These are phyloP conservation scores for Spathaspora hagerdaliae DNA, from an alignment of 805 yeast genomes.

Conservation along the genomic window DNA sequence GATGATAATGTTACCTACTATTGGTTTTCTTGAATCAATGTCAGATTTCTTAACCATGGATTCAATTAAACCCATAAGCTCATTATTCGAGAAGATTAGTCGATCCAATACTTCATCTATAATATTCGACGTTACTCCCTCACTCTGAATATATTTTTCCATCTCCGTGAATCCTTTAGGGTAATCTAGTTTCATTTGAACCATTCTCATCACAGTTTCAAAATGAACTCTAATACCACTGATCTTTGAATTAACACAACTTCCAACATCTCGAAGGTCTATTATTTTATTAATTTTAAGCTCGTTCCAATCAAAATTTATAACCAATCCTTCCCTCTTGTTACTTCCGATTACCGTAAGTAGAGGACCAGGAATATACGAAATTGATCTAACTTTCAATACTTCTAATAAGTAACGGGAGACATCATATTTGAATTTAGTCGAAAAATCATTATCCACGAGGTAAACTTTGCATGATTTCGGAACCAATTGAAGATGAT, in stretches of 20 bases:
- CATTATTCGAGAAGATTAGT: not conserved
- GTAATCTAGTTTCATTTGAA: not conserved
- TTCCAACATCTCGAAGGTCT: conserved; percentile 20
- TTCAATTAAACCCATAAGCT: not conserved
- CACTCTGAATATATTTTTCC: not conserved
- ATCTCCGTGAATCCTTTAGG: not conserved
- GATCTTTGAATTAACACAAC: not conserved
- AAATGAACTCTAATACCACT: conserved; percentile 18
- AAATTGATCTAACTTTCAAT: conserved; percentile 20
- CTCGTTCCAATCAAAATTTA: conserved; percentile 27
- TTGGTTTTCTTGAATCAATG: conserved; percentile 16
- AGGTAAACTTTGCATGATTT: conserved; percentile 18
- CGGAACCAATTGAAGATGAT: conserved; percentile 7
- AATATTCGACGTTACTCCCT: not conserved
- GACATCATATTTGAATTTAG: conserved; percentile 12
- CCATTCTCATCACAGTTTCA: conserved; percentile 6
- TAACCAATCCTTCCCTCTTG: conserved; percentile 20
- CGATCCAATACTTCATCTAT: not conserved
- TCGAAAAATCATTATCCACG: conserved; percentile 13
- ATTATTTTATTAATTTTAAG: conserved; percentile 13
- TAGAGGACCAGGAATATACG: conserved; percentile 16
- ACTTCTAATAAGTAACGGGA: conserved; percentile 17
- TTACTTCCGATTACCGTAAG: conserved; percentile 18
- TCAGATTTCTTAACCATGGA: conserved; percentile 7
- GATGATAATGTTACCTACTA: conserved; percentile 18